phyloP scores from a whole-genome alignment of 1,284 basidiomycete species.

The Fereydounia khargensis region DNA sequence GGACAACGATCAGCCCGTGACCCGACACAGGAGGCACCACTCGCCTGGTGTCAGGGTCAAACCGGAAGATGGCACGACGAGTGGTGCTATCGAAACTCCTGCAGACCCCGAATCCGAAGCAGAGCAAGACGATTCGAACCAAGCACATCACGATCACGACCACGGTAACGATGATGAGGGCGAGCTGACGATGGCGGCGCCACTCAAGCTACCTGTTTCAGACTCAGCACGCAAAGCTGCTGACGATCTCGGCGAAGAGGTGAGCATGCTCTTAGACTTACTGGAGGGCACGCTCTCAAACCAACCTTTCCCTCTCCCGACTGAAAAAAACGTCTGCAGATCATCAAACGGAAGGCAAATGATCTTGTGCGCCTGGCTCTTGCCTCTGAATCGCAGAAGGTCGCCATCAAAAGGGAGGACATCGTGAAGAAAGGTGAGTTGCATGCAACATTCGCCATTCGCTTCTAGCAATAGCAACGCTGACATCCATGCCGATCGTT shows the following conservation, averaged over 20 bases:
- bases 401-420: conserved; percentile 23
- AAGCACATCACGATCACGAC: conserved; percentile 2
- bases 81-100: too few species aligned
- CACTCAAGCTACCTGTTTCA: conserved; percentile 8
- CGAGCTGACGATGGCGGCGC: background rate
- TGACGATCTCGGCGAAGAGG: conserved; percentile 16
- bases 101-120: too few species aligned
- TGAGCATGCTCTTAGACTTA: too few species aligned
- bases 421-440: conserved; percentile 19
- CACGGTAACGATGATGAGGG: conserved; percentile 10
- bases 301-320: background rate
- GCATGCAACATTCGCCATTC: too few species aligned
- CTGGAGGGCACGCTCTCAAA: too few species aligned
- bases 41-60: too few species aligned
- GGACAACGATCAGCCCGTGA: too few species aligned
- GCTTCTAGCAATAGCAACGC: too few species aligned
- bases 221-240: conserved; percentile 11
- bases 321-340: too few species aligned
- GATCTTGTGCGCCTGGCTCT: conserved; percentile 41
- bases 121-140: background rate
- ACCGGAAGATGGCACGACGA: too few species aligned
- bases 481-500: too few species aligned
- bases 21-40: too few species aligned
- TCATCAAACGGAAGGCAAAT: conserved; percentile 26
- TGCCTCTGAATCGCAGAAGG: conserved; percentile 32